Evolutionary conservation across 164 flowering plant genomes (phyloP), one percentile per base, ranked within the genome.

Genomic region (Vitis amurensis): DNA sequence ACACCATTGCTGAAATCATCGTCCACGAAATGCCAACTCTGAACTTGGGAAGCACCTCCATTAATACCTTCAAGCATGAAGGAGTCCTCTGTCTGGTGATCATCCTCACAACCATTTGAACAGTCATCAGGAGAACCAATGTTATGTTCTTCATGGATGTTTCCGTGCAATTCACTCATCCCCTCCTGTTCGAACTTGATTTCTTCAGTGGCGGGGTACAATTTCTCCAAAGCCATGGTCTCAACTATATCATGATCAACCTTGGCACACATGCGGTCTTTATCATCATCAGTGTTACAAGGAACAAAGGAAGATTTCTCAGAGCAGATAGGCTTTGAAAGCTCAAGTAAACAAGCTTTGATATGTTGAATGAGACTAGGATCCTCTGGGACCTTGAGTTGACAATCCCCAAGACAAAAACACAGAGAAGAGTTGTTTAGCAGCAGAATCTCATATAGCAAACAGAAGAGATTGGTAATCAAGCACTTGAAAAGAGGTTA

Each of bases 1-100:
- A 80, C 68, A 48, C 88, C 79, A 50, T 78, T 80, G 74, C 91
- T 84, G 55, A 78, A 74, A n/a, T 87, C 91, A 49, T 90, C 93
- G 53, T 88, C 94, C 79, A 88, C 59, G 61, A 85, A 78, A 50
- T 83, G 90, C 88, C 91, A 83, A 74, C 89, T 86, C 55, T 88
- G 90, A 50, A 85, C 89, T 70, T 80, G 92, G 68, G 88, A 89
- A 63, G 84, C 83, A 29, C 76, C 88, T 13, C 79, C 87, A 59
- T 82, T 81, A 11, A 80, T 17, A 23, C 76, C 89, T 61, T 86
- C 91, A 7, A 81, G 76, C 89, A 84, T 83, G 70, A 79, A 81
- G 17, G 89, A 85, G 61, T 90, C 89, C 59, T 87, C 90, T 1
- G 79, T 74, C 12, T 76, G 75, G 61, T 81, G 81, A 82, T 83